These are phyloP conservation scores for Diaporthe sp. DNA, from an alignment of 2,329 filamentous ascomycete genomes.

Conservation along the genomic window DNA sequence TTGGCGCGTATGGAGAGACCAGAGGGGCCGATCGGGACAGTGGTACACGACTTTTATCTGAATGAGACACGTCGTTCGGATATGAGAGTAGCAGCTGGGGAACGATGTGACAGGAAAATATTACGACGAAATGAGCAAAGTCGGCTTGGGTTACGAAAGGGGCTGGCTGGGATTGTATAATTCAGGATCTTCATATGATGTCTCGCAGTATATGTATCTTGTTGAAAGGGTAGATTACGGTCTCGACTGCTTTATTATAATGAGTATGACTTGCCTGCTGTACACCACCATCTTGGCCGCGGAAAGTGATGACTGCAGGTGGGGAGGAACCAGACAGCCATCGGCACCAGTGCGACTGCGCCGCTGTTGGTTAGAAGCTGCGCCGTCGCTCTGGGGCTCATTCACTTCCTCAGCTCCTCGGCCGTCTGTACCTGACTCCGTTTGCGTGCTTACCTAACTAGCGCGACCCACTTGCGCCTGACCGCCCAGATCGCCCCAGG, in stretches of 20 bases:
- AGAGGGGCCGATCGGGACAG: background rate
- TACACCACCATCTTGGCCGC: background rate
- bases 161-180: conserved; percentile 27
- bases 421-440: background rate
- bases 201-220: conserved; percentile 32
- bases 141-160: conserved; percentile 19
- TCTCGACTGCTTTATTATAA: conserved; percentile 22
- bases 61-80: conserved; percentile 15
- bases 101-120: conserved; percentile 4
- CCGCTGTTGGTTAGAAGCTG: conserved; percentile 20
- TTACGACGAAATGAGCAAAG: conserved; percentile 39
- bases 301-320: background rate
- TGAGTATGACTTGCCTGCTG: conserved; percentile 17
- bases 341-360: background rate
- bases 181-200: conserved; percentile 18
- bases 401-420: background rate
- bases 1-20: background rate
- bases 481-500: conserved; percentile 30
- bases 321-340: background rate
- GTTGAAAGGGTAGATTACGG: conserved; percentile 9
- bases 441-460: conserved; percentile 36
- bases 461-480: conserved; percentile 16
- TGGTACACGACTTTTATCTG: background rate
- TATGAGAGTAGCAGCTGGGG: background rate
- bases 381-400: background rate